Evolutionary conservation across 768 basidiomycete genomes (phyloP).

Genomic region (Chlorophyllum brunneum): DNA sequence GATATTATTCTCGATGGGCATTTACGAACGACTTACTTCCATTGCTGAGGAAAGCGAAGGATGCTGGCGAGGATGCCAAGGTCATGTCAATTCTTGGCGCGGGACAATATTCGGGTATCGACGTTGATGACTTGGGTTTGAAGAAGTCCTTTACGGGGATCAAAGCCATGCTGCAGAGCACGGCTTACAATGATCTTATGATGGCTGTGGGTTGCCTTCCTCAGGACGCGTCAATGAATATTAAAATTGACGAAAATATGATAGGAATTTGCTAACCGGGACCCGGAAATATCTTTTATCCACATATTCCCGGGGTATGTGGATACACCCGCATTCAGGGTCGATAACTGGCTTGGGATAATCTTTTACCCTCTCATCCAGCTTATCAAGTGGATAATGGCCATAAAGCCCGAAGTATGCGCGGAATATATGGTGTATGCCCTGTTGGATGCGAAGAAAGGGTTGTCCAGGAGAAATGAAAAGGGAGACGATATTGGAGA

Average conservation of each 20-base stretch:
- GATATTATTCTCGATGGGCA: conserved; percentile 39
- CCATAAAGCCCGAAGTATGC: conserved; percentile 21
- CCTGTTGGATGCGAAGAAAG: conserved; percentile 22
- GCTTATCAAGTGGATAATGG: conserved; percentile 17
- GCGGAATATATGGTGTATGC: conserved; percentile 34
- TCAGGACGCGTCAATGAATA: conserved; percentile 37
- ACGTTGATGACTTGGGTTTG: conserved; percentile 44
- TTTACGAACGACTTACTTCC: conserved; percentile 46
- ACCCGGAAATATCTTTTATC: conserved; percentile 34
- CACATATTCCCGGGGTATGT: conserved; percentile 39
- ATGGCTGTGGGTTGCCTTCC: conserved; percentile 22
- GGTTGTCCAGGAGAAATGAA: conserved; percentile 27
- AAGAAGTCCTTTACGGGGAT: conserved; percentile 28
- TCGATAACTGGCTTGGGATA: conserved; percentile 21
- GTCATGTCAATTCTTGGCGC: conserved; percentile 42
- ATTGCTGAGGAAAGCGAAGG: conserved; percentile 37
- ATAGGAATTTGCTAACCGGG: conserved; percentile 30
- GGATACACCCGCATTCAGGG: conserved; percentile 22
- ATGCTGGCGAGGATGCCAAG: conserved; percentile 44
- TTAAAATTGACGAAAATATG: conserved; percentile 33
- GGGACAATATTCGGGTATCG: conserved; percentile 29
- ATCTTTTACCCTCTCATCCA: conserved; percentile 20
- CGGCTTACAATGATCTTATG: conserved; percentile 35
- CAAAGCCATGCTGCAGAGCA: conserved; percentile 20
- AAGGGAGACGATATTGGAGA: conserved; percentile 31